Evolutionary conservation across 2,329 filamentous ascomycete genomes (phyloP), one percentile per base, ranked within the genome.

Genomic region (Cladosporium sp.): DNA sequence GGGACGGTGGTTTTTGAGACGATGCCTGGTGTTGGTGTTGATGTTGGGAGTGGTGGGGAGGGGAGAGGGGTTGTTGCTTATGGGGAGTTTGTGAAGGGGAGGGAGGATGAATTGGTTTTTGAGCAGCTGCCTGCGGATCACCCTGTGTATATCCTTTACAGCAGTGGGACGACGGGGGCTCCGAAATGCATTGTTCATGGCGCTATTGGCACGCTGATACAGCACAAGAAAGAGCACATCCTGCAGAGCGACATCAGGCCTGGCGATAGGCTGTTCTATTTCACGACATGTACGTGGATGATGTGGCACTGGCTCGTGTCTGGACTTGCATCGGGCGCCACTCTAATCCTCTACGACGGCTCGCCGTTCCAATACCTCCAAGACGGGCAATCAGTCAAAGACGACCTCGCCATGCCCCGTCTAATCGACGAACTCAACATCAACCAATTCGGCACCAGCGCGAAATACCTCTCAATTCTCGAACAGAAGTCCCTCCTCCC

Each of bases 221-320:
- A 97, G 68, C 93, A 97, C 73, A 97, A 97, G 71, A 99, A 99
- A 67, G 93, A 97, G 67, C 91, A 95, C 65, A 79, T 86, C 41
- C 76, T 97, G 3, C 92, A 97, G 66, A 88, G 87, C 66, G 89
- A 90, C 18, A 83, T 99, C 56, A 77, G 79, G 7, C 79, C 85
- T 0, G 73, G 76, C 2, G 88, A 90, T 37, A 80, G 85, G 17
- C 78, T 96, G 64, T 88, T 96, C 68, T 96, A 96, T 73, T 96
- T 91, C 72, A 96, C 90, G 1, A 96, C 91, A 3, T 90, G 86
- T 9, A 95, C 89, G 0, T 96, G 91, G 93, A 97, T 99, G 91
- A 97, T 97, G 92, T 96, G 91, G 90, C 92, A 97, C 68, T 97
- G 92, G 91, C 84, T 91, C 36, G 80, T 96, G 17, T 92, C 89